These are phyloP conservation scores for Naganishia cerealis DNA, from an alignment of 1,284 basidiomycete genomes.

Conservation along the genomic window DNA sequence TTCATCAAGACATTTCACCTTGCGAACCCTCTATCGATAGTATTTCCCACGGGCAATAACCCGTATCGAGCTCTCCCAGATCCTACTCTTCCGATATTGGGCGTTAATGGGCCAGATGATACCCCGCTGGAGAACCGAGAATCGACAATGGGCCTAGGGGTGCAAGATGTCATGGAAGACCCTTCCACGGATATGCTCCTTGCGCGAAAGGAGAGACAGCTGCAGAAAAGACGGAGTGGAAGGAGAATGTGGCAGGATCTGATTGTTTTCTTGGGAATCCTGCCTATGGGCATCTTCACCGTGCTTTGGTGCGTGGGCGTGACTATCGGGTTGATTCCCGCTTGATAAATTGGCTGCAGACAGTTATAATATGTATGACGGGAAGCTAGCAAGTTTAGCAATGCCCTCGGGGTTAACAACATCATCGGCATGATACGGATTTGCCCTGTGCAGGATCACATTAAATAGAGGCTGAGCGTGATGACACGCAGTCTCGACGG, in stretches of 20 bases:
- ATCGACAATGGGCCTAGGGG: background rate
- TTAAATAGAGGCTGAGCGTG: too few species aligned
- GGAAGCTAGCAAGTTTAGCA: background rate
- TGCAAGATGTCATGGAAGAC: conserved; percentile 22
- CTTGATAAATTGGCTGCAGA: background rate
- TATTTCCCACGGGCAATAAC: conserved; percentile 46
- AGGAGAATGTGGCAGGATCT: conserved; percentile 55
- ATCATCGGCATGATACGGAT: too few species aligned
- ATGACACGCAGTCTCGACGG: too few species aligned
- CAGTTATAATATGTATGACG: conserved; percentile 10
- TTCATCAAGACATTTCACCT: conserved; percentile 57
- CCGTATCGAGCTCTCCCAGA: conserved; percentile 12
- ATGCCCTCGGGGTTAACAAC: too few species aligned
- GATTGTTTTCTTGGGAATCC: conserved; percentile 54
- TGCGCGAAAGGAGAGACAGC: conserved; percentile 54
- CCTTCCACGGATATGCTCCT: conserved; percentile 49
- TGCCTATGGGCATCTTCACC: conserved; percentile 48
- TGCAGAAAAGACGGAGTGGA: conserved; percentile 52
- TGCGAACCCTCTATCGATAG: conserved; percentile 53
- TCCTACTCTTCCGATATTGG: background rate
- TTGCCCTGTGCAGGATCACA: too few species aligned
- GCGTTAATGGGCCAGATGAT: background rate
- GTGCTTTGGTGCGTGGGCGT: conserved; percentile 49
- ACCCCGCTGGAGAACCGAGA: background rate
- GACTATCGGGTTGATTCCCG: conserved; percentile 39